Conservation (phyloP, 1,139 yeast genomes). For the Lizanozyma gosingica region DNA sequence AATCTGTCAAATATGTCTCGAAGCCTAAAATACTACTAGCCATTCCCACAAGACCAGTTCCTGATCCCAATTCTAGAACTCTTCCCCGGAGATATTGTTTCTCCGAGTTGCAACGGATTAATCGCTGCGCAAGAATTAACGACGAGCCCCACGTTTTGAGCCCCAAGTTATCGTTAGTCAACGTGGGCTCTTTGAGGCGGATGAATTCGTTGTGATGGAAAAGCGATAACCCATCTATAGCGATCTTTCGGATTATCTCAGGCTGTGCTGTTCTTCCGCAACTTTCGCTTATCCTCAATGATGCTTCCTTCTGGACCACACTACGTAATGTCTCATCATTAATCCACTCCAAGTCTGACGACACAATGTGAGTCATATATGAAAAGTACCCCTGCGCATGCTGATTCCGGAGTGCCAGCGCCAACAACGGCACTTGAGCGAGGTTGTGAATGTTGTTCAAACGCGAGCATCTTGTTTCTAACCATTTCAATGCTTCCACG, state of each 20-base stretch:
- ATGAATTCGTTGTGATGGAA: conserved; percentile 18
- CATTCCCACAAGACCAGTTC: conserved; percentile 88
- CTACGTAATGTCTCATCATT: conserved; percentile 25
- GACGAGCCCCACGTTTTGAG: conserved; percentile 97
- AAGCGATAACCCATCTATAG: conserved; percentile 22
- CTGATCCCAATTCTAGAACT: conserved; percentile 81
- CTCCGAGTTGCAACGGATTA: conserved; percentile 17
- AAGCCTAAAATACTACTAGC: conserved; percentile 44
- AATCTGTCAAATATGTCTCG: conserved; percentile 59
- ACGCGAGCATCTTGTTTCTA: conserved; percentile 24
- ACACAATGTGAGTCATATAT: conserved; percentile 61
- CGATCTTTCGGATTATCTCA: conserved; percentile 44
- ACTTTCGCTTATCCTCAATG: conserved; percentile 64
- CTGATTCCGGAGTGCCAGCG: conserved; percentile 15
- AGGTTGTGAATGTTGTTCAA: conserved; percentile 17
- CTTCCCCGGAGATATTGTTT: conserved; percentile 23
- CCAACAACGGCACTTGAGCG: conserved; percentile 19
- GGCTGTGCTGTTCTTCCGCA: conserved; percentile 89
- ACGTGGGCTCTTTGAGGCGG: conserved; percentile 66
- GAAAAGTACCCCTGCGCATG: conserved; percentile 25
- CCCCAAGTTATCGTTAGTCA: conserved; percentile 82
- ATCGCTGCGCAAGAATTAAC: conserved; percentile 51
- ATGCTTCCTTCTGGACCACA: conserved; percentile 43
- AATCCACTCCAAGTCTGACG: conserved; percentile 49
- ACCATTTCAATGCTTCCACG: conserved; percentile 31